Evolutionary conservation across 768 basidiomycete species (phyloP), one percentile per base, ranked within the genome.

Genomic region (Panaeolus papilionaceus): DNA sequence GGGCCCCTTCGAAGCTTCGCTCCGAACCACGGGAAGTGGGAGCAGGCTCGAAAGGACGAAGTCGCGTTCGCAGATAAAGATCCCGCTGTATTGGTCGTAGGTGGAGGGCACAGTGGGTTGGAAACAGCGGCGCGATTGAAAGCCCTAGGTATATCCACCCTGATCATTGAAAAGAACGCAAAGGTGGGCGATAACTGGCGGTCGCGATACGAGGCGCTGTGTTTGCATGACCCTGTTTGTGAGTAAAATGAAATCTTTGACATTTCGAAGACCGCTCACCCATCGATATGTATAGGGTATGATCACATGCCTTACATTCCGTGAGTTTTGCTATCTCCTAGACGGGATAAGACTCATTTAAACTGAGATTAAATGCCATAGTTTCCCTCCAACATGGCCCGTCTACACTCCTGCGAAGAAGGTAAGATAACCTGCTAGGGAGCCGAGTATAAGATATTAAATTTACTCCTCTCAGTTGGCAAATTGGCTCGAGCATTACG

Each of bases 141-240:
- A 71, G 81, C 80, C 47, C 78, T 92, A 28, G 87, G 84, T 20
- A 76, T 93, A 12, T 71, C 79, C 1, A 78, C 83, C 0, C 77
- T 94, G 10, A 89, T 93, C 14, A 79, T 94, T 61, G 93, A 95
- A 74, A 87, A 84, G 75, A 84, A 88, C 63, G 67, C 73, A 11
- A 77, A 85, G 20, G 82, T 91, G 28, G 90, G 91, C 0, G 85
- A 91, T 72, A 85, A 85, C 62, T 92, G 90, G 91, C 79, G 90
- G 66, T 79, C 83, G 42, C 80, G 92, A 42, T 92, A 93, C 73
- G 85, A 90, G 65, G 84, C 88, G 10, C 76, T 92, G 44, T 89
- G 88, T 62, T 76, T 92, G 37, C 90, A 92, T 72, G 88, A 89
- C 74, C 84, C 88, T 26, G 86, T 90, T 67, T 90, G 89, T 89